Evolutionary conservation across 1,284 basidiomycete species (phyloP).

Genomic region (Apiotrichum akiyoshidainum): DNA sequence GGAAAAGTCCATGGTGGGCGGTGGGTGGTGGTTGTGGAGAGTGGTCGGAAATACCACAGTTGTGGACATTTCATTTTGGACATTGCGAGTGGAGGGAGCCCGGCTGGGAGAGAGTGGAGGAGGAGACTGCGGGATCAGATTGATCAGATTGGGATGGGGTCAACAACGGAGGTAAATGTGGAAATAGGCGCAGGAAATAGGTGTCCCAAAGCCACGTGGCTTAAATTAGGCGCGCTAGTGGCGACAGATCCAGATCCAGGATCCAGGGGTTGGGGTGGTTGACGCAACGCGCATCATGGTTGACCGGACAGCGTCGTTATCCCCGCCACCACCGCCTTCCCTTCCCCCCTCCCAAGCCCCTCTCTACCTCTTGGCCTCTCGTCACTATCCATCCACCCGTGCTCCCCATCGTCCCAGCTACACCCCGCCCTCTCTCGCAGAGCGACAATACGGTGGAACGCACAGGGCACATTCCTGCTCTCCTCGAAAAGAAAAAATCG

Average conservation of each 20-base stretch:
- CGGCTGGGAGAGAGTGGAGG: background rate
- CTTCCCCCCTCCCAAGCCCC: too few species aligned
- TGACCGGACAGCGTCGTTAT: too few species aligned
- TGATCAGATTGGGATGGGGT: too few species aligned
- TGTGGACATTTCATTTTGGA: background rate
- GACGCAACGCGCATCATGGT: too few species aligned
- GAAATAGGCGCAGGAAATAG: too few species aligned
- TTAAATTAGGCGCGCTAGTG: constrained; percentile 1
- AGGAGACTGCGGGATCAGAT: background rate
- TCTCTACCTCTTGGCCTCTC: background rate
- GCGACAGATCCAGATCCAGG: background rate
- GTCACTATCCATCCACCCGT: background rate
- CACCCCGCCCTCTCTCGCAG: background rate
- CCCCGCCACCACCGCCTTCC: too few species aligned
- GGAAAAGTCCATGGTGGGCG: constrained; percentile 46
- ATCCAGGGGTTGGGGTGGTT: background rate
- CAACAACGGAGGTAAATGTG: too few species aligned
- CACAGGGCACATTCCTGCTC: background rate
- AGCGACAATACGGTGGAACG: background rate
- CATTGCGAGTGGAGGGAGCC: background rate
- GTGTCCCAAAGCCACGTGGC: too few species aligned
- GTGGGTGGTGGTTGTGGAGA: background rate
- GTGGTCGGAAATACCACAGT: background rate
- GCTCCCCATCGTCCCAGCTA: background rate
- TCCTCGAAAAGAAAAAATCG: too few species aligned